Evolutionary conservation across 2,329 filamentous ascomycete species (phyloP), one percentile per base, ranked within the genome.

Genomic region (Seiridium cupressi): DNA sequence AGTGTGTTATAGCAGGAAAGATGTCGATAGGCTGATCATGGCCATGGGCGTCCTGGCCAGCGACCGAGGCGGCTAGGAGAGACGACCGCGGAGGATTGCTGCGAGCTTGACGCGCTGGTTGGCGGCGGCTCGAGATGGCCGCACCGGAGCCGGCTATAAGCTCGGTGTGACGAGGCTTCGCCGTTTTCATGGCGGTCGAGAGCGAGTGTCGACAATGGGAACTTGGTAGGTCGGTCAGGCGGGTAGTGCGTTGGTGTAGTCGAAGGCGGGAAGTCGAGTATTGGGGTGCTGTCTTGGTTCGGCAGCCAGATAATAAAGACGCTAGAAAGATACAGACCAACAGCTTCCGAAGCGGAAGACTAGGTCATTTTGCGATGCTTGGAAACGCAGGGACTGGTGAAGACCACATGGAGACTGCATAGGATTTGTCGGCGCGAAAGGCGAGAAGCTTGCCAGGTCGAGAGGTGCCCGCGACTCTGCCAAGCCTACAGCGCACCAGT

Each of bases 1-100:
- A 98, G 76, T 88, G 85, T 9, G 84, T 88, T 64, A 89, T 83
- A 58, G 83, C 87, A 49, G 86, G 87, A 67, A 87, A 88, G 68
- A 89, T 86, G 66, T 89, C 84, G 78, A 88, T 86, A 68, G 84
- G 83, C 68, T 86, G 84, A 63, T 85, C 82, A 59, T 79, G 77
- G 57, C 74, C 73, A 40, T 78, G 73, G 60, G 73, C 76, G 66
- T 83, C 82, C 74, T 78, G 77, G 57, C 72, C 74, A 65, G 64
- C 70, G 60, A 74, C 73, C 60, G 74, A 70, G 68, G 81, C 81
- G 68, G 76, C 73, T 66, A 77, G 70, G 38, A 60, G 44, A 60
- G 82, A 81, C 60, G 77, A 80, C 74, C 87, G 81, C 51, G 84
- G 78, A 64, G 86, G 85, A 70, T 89, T 89, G 60, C 82, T 86